Percentiles rank a stretch among this genome's conserved stretches.
phyloP scores from a whole-genome alignment of 1,284 basidiomycete genomes.

The Athelia psychrophila region DNA sequence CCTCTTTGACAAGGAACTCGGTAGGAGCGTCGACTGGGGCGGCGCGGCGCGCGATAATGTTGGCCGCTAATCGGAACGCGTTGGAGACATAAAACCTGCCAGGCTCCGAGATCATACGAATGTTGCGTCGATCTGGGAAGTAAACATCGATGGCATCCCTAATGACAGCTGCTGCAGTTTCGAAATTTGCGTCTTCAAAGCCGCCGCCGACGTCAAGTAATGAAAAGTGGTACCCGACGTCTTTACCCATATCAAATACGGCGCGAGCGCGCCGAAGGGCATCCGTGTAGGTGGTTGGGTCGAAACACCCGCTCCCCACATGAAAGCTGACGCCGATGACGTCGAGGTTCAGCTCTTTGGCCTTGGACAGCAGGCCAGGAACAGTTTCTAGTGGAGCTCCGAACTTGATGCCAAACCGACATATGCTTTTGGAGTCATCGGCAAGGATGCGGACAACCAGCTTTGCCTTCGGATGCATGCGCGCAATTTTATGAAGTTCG shows the following conservation, averaged over 20 bases:
- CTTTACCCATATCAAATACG: slow-evolving; percentile 87
- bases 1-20: slow-evolving; percentile 14
- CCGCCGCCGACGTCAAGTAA: slow-evolving; percentile 95
- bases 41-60: slow-evolving; percentile 86
- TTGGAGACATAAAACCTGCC: slow-evolving; percentile 93
- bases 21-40: slow-evolving; percentile 1
- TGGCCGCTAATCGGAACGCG: slow-evolving; percentile 92
- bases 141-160: slow-evolving; percentile 72
- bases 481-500: slow-evolving; percentile 94
- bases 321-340: slow-evolving; percentile 98
- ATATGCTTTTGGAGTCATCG: slow-evolving; percentile 94
- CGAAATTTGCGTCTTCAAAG: slow-evolving; percentile 91
- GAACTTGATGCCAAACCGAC: slow-evolving; percentile 94
- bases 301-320: slow-evolving; percentile 96
- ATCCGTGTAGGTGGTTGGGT: slow-evolving; percentile 87
- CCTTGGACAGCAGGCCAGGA: slow-evolving; percentile 77
- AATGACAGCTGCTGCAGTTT: slow-evolving; percentile 75
- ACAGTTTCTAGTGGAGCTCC: slow-evolving; percentile 90
- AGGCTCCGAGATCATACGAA: slow-evolving; percentile 95
- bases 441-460: slow-evolving; percentile 94
- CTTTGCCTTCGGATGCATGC: slow-evolving; percentile 80
- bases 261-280: slow-evolving; percentile 82
- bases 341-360: slow-evolving; percentile 77
- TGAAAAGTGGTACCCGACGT: slow-evolving; percentile 80
- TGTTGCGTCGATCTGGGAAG: slow-evolving; percentile 78